Conservation (phyloP, 257 asterid genomes). For the Nyctanthes arbortristis region DNA sequence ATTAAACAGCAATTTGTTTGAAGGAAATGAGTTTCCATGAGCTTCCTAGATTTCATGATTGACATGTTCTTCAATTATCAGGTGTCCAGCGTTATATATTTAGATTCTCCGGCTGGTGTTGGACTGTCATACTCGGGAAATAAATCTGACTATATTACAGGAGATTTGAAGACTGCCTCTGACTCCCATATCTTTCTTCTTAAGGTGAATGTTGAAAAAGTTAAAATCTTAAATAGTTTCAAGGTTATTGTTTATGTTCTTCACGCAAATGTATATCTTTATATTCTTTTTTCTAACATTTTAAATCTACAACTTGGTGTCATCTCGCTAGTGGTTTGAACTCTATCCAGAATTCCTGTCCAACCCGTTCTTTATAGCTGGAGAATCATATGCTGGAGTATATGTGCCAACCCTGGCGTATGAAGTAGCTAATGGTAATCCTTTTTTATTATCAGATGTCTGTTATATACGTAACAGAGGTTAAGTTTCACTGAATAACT, state of each 20-base stretch:
- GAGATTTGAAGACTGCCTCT: slow-evolving; percentile 74
- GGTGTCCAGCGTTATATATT: slow-evolving; percentile 74
- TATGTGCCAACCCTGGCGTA: slow-evolving; percentile 87
- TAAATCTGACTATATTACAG: slow-evolving; percentile 64
- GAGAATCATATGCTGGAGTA: slow-evolving; percentile 94
- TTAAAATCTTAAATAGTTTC: no score
- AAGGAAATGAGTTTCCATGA: not conserved
- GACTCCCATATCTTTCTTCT: slow-evolving; percentile 86
- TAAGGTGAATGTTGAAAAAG: slow-evolving; percentile 55
- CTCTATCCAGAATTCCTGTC: slow-evolving; percentile 74
- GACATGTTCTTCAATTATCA: slow-evolving; percentile 25
- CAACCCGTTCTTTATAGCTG: slow-evolving; percentile 76
- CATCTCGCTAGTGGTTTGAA: slow-evolving; percentile 77
- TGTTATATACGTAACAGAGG: no score
- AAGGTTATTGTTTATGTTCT: slow-evolving; percentile 1
- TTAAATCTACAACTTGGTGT: slow-evolving; percentile 20
- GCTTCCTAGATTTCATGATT: not conserved
- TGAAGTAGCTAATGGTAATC: slow-evolving; percentile 77
- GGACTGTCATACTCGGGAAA: slow-evolving; percentile 77
- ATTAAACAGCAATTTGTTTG: not conserved
- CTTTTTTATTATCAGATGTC: slow-evolving; percentile 7
- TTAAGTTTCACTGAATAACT: not conserved
- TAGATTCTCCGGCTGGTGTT: slow-evolving; percentile 95
- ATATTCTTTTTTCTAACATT: slow-evolving; percentile 3
- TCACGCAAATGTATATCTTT: not conserved